Evolutionary conservation across 805 yeast species (phyloP), one percentile per base, ranked within the genome.

Genomic region (Priceomyces castillae): DNA sequence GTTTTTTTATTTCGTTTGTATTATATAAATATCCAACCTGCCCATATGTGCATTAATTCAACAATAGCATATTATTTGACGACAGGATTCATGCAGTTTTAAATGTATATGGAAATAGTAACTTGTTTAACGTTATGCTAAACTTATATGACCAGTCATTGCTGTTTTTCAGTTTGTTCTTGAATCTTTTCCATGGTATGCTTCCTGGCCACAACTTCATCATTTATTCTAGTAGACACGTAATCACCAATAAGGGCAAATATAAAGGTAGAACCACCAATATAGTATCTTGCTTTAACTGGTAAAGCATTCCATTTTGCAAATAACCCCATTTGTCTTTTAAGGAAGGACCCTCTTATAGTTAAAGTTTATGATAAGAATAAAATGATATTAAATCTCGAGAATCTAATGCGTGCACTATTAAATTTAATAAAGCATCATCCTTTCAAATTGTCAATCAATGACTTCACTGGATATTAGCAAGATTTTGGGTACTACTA

Each of bases 221-320:
- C 66, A 34, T 67, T 64, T 36, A 69, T 54, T 34, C 54, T 53
- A 11, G 62, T 39, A 18, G 71, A 57, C 16, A 66, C 66, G 47
- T 69, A 71, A 40, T 71, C 75, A 7, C 74, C 73, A 2, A 61
- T 49, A 31, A 65, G 54, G 1, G 76, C 76, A 47, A 65, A 59
- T 3, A 61, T 50, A 46, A 70, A 65, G 2, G 73, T 71, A 20
- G 73, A 67, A 4, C 61, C 66, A 2, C 69, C 74, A 25, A 71
- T 58, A 49, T 68, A 71, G 48, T 67, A 62, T 34, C 74, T 58
- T 17, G 65, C 72, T 51, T 63, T 69, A 25, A 61, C 59, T 1
- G 75, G 75, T 39, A 71, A 60, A 23, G 60, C 62, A 49, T 57
- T 71, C 75, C 75, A 71, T 48, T 48, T 65, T 18, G 64, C 65